Evolutionary conservation across 495 filamentous ascomycete genomes (phyloP).

Genomic region (Arthonia radiata): DNA sequence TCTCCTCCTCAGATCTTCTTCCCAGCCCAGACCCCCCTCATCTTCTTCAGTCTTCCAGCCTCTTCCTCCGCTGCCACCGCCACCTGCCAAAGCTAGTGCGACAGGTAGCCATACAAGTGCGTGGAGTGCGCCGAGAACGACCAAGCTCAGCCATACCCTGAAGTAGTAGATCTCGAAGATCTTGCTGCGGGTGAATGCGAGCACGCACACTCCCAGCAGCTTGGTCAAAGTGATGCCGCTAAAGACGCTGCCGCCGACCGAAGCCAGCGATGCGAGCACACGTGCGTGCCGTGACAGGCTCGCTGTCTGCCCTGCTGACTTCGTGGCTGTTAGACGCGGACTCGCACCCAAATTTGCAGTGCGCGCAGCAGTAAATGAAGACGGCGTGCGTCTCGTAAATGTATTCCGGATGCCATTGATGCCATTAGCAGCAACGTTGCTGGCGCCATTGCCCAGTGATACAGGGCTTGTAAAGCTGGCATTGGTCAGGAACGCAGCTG

Average conservation of each 20-base stretch:
- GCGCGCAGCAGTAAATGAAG: too few relatives aligned
- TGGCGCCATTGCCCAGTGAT: constrained; percentile 8
- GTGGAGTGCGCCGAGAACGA: constrained; percentile 69
- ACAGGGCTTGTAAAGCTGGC: constrained; percentile 20
- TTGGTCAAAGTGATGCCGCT: constrained; percentile 94
- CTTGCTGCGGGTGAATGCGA: constrained; percentile 88
- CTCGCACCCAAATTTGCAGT: too few relatives aligned
- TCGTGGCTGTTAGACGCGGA: too few relatives aligned
- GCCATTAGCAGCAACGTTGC: too few relatives aligned
- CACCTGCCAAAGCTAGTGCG: constrained; percentile 63
- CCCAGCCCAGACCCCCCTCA: too few relatives aligned
- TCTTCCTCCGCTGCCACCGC: too few relatives aligned
- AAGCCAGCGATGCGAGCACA: constrained; percentile 76
- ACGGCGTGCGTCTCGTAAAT: constrained; percentile 19
- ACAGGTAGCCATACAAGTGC: constrained; percentile 83
- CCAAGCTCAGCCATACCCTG: constrained; percentile 77
- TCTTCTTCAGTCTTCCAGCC: too few relatives aligned
- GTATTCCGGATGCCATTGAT: too few relatives aligned
- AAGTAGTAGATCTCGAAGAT: constrained; percentile 99
- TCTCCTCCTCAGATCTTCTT: too few relatives aligned
- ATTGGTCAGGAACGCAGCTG: constrained; percentile 46
- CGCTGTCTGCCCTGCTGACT: not conserved
- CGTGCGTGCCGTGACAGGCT: constrained; percentile 35
- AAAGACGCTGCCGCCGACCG: constrained; percentile 83
- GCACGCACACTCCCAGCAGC: constrained; percentile 67